phyloP scores from a whole-genome alignment of 108 stramenopile genomes.

The Schizochytrium sp. region DNA sequence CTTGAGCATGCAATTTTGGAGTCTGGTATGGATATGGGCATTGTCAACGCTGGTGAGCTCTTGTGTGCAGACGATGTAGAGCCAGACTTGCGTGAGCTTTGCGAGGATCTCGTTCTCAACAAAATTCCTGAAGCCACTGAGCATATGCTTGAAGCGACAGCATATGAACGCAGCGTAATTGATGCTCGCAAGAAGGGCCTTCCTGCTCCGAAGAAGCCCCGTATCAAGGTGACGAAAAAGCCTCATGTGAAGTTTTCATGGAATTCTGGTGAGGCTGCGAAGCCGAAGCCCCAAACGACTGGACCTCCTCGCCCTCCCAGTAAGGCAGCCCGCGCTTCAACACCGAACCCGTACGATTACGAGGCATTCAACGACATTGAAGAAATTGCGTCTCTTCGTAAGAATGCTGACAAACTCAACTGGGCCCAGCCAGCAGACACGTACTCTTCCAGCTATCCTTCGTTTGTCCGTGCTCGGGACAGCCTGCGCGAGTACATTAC shows the following conservation, averaged over 20 bases:
- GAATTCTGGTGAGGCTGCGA: slow-evolving; percentile 20
- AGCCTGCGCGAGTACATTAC: slow-evolving; percentile 67
- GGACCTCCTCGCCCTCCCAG: slow-evolving; percentile 48
- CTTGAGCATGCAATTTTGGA: slow-evolving; percentile 87
- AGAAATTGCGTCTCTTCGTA: not conserved
- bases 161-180: slow-evolving; percentile 84
- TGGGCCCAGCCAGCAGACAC: slow-evolving; percentile 47
- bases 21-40: slow-evolving; percentile 99
- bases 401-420: slow-evolving; percentile 20
- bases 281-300: slow-evolving; percentile 16
- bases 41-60: slow-evolving; percentile 97
- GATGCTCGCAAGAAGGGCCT: slow-evolving; percentile 80
- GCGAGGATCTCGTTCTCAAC: slow-evolving; percentile 83
- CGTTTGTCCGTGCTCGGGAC: slow-evolving; percentile 50
- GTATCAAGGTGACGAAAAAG: slow-evolving; percentile 43
- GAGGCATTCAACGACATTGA: not conserved
- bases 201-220: slow-evolving; percentile 16
- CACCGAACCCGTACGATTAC: slow-evolving; percentile 50
- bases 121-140: slow-evolving; percentile 87
- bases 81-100: slow-evolving; percentile 82
- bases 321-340: not conserved
- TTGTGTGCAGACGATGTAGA: slow-evolving; percentile 86
- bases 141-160: slow-evolving; percentile 87
- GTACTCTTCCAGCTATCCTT: not conserved
- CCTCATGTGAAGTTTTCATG: not conserved